Conservation (phyloP, 2,329 filamentous ascomycete genomes). For the Fusarium agapanthi region DNA sequence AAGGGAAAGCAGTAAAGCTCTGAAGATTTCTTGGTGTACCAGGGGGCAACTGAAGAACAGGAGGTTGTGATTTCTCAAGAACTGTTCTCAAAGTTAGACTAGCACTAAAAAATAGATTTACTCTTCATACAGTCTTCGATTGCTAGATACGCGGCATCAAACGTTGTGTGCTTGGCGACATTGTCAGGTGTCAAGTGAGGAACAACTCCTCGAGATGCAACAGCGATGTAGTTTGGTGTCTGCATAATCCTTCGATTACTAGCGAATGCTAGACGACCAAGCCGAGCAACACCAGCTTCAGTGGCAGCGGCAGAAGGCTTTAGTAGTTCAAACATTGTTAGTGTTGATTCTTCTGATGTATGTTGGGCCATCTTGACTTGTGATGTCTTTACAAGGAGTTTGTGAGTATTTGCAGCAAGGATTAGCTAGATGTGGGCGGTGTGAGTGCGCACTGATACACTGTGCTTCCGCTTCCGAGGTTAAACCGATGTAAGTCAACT, state of each 20-base stretch:
- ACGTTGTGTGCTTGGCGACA: slow-evolving; percentile 68
- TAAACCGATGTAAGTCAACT: slow-evolving; percentile 23
- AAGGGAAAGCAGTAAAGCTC: slow-evolving; percentile 77
- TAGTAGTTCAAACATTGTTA: slow-evolving; percentile 57
- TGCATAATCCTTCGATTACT: slow-evolving; percentile 71
- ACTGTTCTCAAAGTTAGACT: slow-evolving; percentile 51
- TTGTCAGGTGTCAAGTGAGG: slow-evolving; percentile 92
- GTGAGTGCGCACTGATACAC: slow-evolving; percentile 6
- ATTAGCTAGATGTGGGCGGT: slow-evolving; percentile 15
- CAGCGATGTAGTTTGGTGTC: slow-evolving; percentile 83
- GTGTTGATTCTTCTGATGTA: slow-evolving; percentile 29
- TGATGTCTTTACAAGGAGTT: not conserved
- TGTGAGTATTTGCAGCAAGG: slow-evolving; percentile 32
- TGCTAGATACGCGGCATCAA: slow-evolving; percentile 79
- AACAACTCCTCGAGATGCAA: slow-evolving; percentile 83
- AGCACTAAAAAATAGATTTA: not conserved
- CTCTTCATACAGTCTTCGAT: slow-evolving; percentile 86
- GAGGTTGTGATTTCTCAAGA: slow-evolving; percentile 62
- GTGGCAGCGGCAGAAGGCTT: slow-evolving; percentile 46
- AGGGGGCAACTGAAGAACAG: slow-evolving; percentile 56
- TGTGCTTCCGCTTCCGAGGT: slow-evolving; percentile 6
- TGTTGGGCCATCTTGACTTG: slow-evolving; percentile 43
- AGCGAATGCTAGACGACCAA: slow-evolving; percentile 72
- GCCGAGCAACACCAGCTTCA: slow-evolving; percentile 62
- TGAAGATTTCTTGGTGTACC: slow-evolving; percentile 68